Base-by-base conservation (phyloP, 495 filamentous ascomycete species). In the Cercophora sp. region DNA sequence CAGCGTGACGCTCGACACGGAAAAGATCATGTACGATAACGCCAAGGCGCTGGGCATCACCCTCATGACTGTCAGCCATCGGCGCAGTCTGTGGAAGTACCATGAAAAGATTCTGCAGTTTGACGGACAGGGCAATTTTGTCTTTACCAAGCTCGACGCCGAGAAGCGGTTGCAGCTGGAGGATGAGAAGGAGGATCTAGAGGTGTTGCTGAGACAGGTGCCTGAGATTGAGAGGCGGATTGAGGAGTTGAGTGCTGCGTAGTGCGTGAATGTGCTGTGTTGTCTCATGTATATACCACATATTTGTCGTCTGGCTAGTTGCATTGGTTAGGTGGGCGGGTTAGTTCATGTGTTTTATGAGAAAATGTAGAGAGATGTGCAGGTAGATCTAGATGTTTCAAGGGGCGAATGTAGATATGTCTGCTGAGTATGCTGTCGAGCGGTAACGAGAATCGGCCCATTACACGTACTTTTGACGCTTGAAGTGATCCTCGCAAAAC, bases 131-230 rank as follows among this genome's bases (percentile, higher is more conserved):
- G 93, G 94, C 0, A 73, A 86, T 15, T 96, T 88, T 64, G 81
- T 96, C 13, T 98, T 96, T 67, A 93, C 91, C 1, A 82, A 83
- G 41, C 70, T 98, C 25, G 93, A 98, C 71, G 91, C 92, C 54
- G 92, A 96, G 61, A 84, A 77, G 68, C 77, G 93, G 54, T 60
- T 96, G 69, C 75, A 80, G 67, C 71, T 98, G 27, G 93, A 98
- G 77, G 93, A 97, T 73, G 92, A 98, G 78, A 94, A 88, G 67
- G 92, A 98, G 68, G 92, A 96, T 57, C 73, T 98, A 41, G 93
- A 96, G 24, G 66, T 94, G 29, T 78, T 88, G 63, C 71, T 98
- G 24, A 75, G 91, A 56, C 82, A 85, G 26, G 86, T 96, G 5
- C 89, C 89, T 1, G 93, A 96, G 60, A 75, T 96, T 35, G 84